phyloP scores from a whole-genome alignment of 1,284 basidiomycete species.

The Ganoderma sinense region DNA sequence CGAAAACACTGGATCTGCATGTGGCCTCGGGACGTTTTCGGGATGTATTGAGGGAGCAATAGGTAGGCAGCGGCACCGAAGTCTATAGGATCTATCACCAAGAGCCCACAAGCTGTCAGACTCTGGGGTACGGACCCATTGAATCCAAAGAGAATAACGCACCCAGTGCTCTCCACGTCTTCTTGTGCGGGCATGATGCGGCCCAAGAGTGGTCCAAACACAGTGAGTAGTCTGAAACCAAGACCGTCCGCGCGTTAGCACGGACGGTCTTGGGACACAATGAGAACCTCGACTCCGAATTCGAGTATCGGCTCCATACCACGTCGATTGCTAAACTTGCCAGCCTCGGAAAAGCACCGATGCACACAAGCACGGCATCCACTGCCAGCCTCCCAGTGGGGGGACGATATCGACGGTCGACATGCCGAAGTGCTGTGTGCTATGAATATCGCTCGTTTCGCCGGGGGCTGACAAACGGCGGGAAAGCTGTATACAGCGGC shows the following conservation, averaged over 20 bases:
- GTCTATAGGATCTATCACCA: background rate
- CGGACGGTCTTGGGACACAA: no score
- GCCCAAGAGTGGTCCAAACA: background rate
- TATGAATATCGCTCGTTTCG: constrained; percentile 3
- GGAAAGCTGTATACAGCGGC: background rate
- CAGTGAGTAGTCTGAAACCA: no score
- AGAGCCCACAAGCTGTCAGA: background rate
- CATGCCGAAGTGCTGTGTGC: background rate
- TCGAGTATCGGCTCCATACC: no score
- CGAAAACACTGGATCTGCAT: background rate
- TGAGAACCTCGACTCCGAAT: background rate
- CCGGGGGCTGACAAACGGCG: constrained; percentile 1
- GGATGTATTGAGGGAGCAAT: constrained; percentile 1
- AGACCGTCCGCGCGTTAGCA: no score
- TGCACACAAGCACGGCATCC: no score
- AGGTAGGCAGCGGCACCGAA: background rate
- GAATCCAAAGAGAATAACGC: background rate
- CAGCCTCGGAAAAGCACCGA: no score
- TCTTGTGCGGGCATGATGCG: background rate
- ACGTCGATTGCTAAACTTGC: no score
- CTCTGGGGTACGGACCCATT: background rate
- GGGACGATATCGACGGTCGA: background rate
- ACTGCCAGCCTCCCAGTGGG: no score
- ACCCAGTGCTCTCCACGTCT: background rate
- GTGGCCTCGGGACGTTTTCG: background rate